Evolutionary conservation across 768 basidiomycete species (phyloP).

Genomic region (Coprinopsis marcescibilis): DNA sequence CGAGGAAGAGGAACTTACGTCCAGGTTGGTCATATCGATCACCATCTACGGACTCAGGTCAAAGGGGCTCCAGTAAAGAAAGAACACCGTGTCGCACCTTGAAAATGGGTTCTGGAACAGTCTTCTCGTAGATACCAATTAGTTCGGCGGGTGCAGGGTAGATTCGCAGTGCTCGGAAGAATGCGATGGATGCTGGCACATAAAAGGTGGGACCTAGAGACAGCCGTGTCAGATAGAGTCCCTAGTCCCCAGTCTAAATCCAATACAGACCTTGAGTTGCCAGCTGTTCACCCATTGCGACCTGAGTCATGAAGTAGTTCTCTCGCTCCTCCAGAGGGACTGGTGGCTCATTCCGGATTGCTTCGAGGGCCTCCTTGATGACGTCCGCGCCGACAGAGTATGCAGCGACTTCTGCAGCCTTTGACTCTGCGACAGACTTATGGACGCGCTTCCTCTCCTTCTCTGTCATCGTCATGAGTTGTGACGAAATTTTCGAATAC

Average conservation of each 20-base stretch:
- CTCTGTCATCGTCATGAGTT: constrained; percentile 39
- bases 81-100: constrained; percentile 41
- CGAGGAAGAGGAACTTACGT: constrained; percentile 70
- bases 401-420: constrained; percentile 27
- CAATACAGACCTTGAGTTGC: constrained; percentile 59
- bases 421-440: constrained; percentile 54
- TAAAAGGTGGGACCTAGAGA: constrained; percentile 68
- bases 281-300: constrained; percentile 82
- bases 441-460: constrained; percentile 89
- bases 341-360: constrained; percentile 68
- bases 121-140: constrained; percentile 91
- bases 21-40: constrained; percentile 81
- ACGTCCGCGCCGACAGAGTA: constrained; percentile 40
- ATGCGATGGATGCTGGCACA: constrained; percentile 78
- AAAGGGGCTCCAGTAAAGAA: constrained; percentile 1
- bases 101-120: constrained; percentile 75
- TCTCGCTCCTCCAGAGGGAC: constrained; percentile 73
- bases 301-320: constrained; percentile 86
- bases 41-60: constrained; percentile 29
- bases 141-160: constrained; percentile 95
- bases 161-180: constrained; percentile 90
- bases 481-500: constrained; percentile 9
- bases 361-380: constrained; percentile 57
- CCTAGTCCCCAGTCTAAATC: too few relatives aligned
- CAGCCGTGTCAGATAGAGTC: constrained; percentile 6